phyloP scores from a whole-genome alignment of 352 stramenopile species.

The Phytophthora aleatoria region DNA sequence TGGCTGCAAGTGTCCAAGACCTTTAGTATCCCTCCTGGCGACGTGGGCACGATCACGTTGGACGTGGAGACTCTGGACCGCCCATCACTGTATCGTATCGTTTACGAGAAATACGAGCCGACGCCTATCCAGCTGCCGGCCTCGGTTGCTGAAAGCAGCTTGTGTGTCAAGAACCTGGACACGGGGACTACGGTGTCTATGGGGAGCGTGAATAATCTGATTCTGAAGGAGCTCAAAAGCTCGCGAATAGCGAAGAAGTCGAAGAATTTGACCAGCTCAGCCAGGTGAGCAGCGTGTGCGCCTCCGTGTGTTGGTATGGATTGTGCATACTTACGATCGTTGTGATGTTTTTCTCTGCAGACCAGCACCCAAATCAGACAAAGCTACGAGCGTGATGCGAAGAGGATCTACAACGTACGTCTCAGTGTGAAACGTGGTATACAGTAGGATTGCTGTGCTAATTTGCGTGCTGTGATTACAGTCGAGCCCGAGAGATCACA shows the following conservation, averaged over 20 bases:
- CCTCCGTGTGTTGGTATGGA: neutral
- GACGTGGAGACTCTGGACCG: slow-evolving; percentile 82
- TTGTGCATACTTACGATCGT: slow-evolving; percentile 7
- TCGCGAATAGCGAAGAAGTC: slow-evolving; percentile 53
- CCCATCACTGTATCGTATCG: slow-evolving; percentile 83
- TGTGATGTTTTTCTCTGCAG: slow-evolving; percentile 14
- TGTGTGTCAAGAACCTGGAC: slow-evolving; percentile 86
- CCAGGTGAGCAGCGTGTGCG: slow-evolving; percentile 36
- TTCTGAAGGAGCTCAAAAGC: slow-evolving; percentile 70
- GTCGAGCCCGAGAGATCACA: slow-evolving; percentile 44
- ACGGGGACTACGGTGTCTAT: slow-evolving; percentile 78
- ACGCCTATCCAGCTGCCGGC: slow-evolving; percentile 60
- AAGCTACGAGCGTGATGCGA: slow-evolving; percentile 41
- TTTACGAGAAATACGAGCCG: slow-evolving; percentile 89
- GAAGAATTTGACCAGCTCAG: slow-evolving; percentile 67
- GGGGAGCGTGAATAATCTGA: slow-evolving; percentile 78
- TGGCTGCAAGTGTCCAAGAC: slow-evolving; percentile 89
- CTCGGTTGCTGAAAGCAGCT: slow-evolving; percentile 61
- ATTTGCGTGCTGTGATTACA: slow-evolving; percentile 21
- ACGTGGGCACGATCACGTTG: slow-evolving; percentile 81
- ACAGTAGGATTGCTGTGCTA: slow-evolving; percentile 2
- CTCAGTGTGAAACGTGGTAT: slow-evolving; percentile 1
- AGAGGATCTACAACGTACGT: slow-evolving; percentile 77
- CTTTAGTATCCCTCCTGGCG: slow-evolving; percentile 77
- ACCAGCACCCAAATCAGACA: slow-evolving; percentile 64